Conservation (phyloP, 441 rosid species). For the Arabidopsis hybrid region DNA sequence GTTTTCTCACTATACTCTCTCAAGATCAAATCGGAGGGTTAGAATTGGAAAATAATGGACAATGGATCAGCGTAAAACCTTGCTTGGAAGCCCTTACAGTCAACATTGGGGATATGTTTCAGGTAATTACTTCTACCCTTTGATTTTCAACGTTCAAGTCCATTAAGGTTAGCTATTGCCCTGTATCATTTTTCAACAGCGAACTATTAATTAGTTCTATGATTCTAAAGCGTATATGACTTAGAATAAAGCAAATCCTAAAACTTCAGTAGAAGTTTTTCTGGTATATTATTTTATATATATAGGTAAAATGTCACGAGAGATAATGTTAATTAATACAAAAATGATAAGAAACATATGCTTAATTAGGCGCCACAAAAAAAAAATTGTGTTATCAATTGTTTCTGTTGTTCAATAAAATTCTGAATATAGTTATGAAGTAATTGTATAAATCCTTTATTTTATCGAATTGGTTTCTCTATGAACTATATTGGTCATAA, state of each 20-base stretch:
- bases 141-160: not conserved
- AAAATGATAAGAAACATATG: not conserved
- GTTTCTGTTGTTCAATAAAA: not conserved
- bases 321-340: not conserved
- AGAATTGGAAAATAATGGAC: constrained; percentile 57
- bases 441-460: not conserved
- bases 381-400: not conserved
- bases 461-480: not conserved
- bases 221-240: not conserved
- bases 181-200: not conserved
- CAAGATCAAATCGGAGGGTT: constrained; percentile 66
- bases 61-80: constrained; percentile 64
- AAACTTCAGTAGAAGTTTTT: not conserved
- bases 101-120: constrained; percentile 70
- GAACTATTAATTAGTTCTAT: not conserved
- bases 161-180: not conserved
- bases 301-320: not conserved
- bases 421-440: not conserved
- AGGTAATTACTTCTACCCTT: constrained; percentile 46
- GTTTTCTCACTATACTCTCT: constrained; percentile 58
- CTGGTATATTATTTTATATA: not conserved
- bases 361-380: not conserved
- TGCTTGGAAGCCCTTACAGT: constrained; percentile 53
- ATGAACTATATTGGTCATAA: not conserved
- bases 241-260: not conserved